phyloP scores from a whole-genome alignment of 768 basidiomycete genomes.

The Pluteus cervinus region DNA sequence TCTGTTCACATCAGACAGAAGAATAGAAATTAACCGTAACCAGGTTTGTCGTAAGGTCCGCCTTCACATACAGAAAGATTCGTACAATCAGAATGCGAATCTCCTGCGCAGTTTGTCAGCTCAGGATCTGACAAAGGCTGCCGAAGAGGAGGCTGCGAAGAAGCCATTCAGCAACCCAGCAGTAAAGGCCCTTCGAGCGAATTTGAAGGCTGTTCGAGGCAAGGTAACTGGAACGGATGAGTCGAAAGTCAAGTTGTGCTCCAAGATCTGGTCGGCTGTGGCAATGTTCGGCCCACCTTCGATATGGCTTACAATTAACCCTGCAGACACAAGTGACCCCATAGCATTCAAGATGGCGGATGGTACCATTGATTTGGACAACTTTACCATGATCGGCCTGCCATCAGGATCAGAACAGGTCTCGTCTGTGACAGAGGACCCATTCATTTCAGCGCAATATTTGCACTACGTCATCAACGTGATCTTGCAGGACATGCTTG shows the following conservation, averaged over 20 bases:
- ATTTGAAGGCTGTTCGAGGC: too few relatives aligned
- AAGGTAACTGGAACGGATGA: too few relatives aligned
- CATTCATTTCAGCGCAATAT: slow-evolving; percentile 35
- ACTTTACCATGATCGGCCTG: slow-evolving; percentile 24
- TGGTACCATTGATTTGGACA: slow-evolving; percentile 35
- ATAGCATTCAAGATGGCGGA: slow-evolving; percentile 39
- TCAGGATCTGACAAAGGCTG: too few relatives aligned
- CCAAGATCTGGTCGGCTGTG: slow-evolving; percentile 4
- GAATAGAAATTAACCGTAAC: slow-evolving; percentile 18
- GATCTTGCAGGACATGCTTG: slow-evolving; percentile 19
- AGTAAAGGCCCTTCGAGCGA: too few relatives aligned
- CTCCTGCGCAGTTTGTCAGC: too few relatives aligned
- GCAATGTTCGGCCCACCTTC: slow-evolving; percentile 21
- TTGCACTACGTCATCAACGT: slow-evolving; percentile 28
- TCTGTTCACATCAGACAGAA: slow-evolving; percentile 20
- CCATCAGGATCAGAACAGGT: slow-evolving; percentile 8
- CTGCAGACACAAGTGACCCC: slow-evolving; percentile 33
- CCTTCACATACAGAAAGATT: too few relatives aligned
- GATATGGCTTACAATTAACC: slow-evolving; percentile 41
- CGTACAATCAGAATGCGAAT: too few relatives aligned
- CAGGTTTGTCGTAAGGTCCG: not conserved
- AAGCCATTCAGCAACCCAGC: too few relatives aligned
- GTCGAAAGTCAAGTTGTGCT: too few relatives aligned
- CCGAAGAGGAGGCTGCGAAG: too few relatives aligned
- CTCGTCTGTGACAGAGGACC: slow-evolving; percentile 16